Evolutionary conservation across 2,329 filamentous ascomycete genomes (phyloP), one percentile per base, ranked within the genome.

Genomic region (Pseudocercospora pini-densiflorae): DNA sequence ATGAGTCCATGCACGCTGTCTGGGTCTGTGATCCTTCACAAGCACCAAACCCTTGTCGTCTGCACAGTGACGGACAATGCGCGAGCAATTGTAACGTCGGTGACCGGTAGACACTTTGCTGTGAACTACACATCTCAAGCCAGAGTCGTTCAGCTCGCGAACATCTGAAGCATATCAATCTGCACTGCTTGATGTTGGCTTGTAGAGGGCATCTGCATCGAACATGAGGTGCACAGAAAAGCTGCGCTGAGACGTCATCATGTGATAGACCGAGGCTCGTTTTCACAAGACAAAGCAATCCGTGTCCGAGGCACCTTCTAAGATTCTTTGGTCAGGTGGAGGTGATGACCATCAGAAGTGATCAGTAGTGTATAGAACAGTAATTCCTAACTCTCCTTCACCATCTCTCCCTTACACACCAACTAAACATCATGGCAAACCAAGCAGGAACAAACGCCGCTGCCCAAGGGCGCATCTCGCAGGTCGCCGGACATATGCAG

Each of bases 401-500:
- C 61, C 57, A 21, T 40, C 54, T 40, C 45, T 14, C 19, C 12
- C 19, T 31, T 24, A 29, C 10, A 2, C 27, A 36, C 31, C 19
- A 19, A 47, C 24, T 24, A 51, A 49, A 23, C 57, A 70, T 53
- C 47, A 70, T 70, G 69, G 70, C 68, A 19, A 72, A 71, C 49
- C 70, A 71, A 69, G 62, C 61, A 60, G 68, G 67, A 59, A 71
- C 65, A 36, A 61, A 61, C 43, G 43, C 64, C 12, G 69, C 69
- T 24, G 73, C 71, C 10, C 72, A 70, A 51, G 45, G 55, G 72
- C 86, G 87, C 73, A 84, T 89, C 59, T 82, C 81, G 66, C 86
- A 89, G 77, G 85, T 89, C 67, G 80, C 83, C 62, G 83, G 83
- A 71, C 87, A 89, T 75, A 79, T 89, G 70, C 77, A 79, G 65